phyloP scores from a whole-genome alignment of 2,329 filamentous ascomycete genomes.

The Penicillium concentricum region DNA sequence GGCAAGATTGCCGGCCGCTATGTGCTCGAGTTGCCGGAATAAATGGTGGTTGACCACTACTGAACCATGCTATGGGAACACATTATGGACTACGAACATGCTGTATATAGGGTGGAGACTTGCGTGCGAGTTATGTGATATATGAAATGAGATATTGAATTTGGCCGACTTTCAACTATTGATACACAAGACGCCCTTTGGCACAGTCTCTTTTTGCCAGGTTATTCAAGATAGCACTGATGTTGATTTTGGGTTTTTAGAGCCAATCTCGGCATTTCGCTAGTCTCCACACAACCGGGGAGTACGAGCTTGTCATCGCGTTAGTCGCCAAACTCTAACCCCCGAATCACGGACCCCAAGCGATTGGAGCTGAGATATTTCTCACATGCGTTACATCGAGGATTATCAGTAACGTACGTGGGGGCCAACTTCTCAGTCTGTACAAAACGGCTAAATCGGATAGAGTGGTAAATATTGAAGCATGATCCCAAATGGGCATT shows the following conservation, averaged over 20 bases:
- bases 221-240: neutral
- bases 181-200: neutral
- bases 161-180: neutral
- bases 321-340: neutral
- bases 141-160: conserved; percentile 1
- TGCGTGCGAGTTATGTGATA: neutral
- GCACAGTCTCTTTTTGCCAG: neutral
- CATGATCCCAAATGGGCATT: neutral
- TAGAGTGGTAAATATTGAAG: neutral
- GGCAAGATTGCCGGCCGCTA: conserved; percentile 19
- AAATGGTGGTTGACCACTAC: neutral
- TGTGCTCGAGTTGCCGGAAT: conserved; percentile 17
- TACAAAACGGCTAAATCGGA: neutral
- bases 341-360: no score
- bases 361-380: no score
- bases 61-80: neutral
- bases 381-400: neutral
- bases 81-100: neutral
- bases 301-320: neutral
- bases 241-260: neutral
- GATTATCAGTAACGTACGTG: no score
- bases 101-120: neutral
- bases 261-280: neutral
- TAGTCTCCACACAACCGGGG: neutral
- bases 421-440: neutral